phyloP scores from a whole-genome alignment of 1,139 yeast species.

The Saccharomyces hybrid region DNA sequence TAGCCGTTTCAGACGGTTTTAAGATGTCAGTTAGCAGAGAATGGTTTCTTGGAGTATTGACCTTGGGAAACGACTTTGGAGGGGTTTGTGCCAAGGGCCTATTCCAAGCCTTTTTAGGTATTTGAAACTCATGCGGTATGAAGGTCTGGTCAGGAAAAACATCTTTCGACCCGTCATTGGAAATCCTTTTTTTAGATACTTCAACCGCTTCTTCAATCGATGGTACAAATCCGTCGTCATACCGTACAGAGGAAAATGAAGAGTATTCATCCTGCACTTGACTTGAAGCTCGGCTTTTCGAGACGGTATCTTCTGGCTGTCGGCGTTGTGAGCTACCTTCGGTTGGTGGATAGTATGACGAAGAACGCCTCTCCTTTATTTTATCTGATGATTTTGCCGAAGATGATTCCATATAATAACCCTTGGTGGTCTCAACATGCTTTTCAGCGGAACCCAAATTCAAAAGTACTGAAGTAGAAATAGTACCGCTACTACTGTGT shows the following conservation, averaged over 20 bases:
- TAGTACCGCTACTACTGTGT: constrained; percentile 8
- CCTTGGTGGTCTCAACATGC: not conserved
- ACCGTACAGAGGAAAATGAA: constrained; percentile 5
- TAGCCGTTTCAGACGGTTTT: not conserved
- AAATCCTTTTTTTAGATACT: constrained; percentile 13
- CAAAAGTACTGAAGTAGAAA: constrained; percentile 9
- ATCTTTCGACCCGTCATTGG: not conserved
- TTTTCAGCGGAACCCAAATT: constrained; percentile 1
- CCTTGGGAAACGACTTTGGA: not conserved
- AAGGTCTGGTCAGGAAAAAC: constrained; percentile 1
- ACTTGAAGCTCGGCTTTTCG: not conserved
- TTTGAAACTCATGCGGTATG: constrained; percentile 10
- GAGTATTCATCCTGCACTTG: not conserved
- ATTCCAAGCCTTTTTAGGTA: constrained; percentile 9
- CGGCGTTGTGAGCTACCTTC: not conserved
- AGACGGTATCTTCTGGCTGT: not conserved
- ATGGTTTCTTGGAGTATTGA: not conserved
- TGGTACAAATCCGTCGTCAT: constrained; percentile 11
- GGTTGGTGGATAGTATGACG: not conserved
- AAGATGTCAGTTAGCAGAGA: not conserved
- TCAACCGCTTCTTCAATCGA: constrained; percentile 18
- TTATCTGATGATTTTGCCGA: not conserved
- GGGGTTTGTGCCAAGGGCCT: not conserved
- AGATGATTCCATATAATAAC: not conserved
- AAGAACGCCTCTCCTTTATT: not conserved